A percentile compares a stretch with the other conserved stretches of the same genome.
Evolutionary conservation across 1,284 basidiomycete species (phyloP).

Genomic region (Tylopilus sp.): DNA sequence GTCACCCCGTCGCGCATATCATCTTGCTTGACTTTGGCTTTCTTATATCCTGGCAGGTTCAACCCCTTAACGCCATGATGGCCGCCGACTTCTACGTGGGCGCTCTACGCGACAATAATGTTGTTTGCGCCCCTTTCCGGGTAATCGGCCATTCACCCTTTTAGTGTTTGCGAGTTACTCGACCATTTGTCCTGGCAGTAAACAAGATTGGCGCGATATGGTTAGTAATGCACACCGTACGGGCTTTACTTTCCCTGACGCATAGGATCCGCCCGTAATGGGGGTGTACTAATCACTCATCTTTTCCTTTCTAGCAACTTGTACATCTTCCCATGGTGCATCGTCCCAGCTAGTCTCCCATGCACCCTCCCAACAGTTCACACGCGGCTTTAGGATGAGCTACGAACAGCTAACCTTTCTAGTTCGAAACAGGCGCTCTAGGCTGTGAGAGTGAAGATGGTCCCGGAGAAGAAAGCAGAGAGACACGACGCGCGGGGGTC

Average conservation of each 20-base stretch:
- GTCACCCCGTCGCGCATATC: constrained; percentile 31
- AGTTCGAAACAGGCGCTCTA: too few species aligned
- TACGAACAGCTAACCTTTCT: too few species aligned
- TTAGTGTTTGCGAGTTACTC: background rate
- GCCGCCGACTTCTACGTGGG: constrained; percentile 36
- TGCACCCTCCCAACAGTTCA: constrained; percentile 36
- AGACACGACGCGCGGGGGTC: too few species aligned
- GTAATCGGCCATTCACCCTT: constrained; percentile 23
- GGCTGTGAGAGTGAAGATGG: too few species aligned
- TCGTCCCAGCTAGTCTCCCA: constrained; percentile 29
- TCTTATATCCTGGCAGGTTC: constrained; percentile 36
- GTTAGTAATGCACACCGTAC: too few species aligned
- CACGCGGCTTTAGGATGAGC: constrained; percentile 25
- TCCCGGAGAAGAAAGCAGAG: too few species aligned
- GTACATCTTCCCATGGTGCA: constrained; percentile 30
- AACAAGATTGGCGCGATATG: constrained; percentile 50
- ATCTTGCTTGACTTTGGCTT: constrained; percentile 40
- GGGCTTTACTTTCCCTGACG: background rate
- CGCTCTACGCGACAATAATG: constrained; percentile 44
- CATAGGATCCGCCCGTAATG: background rate
- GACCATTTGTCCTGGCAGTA: constrained; percentile 34
- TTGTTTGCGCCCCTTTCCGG: constrained; percentile 44
- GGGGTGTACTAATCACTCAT: background rate
- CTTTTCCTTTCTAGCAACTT: constrained; percentile 6
- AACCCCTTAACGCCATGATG: constrained; percentile 29